These are phyloP conservation scores for Dioscorea dumetorum DNA, from an alignment of 106 monocot genomes.

Conservation along the genomic window DNA sequence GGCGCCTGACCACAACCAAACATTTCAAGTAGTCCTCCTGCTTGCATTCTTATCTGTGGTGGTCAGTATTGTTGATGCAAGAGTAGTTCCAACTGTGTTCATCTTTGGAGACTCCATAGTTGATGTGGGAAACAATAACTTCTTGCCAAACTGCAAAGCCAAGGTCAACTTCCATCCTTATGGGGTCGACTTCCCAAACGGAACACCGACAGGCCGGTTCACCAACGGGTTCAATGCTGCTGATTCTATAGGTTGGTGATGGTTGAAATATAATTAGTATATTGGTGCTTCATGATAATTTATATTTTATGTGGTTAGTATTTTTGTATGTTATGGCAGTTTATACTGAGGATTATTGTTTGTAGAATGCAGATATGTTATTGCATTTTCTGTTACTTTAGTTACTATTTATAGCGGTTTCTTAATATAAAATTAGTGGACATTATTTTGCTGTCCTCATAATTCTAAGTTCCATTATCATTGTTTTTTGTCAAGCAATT, in stretches of 20 bases:
- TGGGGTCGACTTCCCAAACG: not conserved
- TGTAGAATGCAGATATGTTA: too few relatives aligned
- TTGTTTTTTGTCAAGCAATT: not conserved
- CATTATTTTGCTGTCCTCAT: not conserved
- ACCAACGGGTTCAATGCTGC: constrained; percentile 2
- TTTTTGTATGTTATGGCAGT: too few relatives aligned
- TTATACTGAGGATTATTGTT: too few relatives aligned
- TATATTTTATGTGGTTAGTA: too few relatives aligned
- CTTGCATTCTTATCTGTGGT: too few relatives aligned
- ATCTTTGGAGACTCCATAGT: constrained; percentile 1
- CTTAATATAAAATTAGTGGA: not conserved
- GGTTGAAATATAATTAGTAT: not conserved
- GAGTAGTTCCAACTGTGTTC: too few relatives aligned
- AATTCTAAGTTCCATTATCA: not conserved
- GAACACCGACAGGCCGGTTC: not conserved
- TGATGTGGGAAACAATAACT: constrained; percentile 7
- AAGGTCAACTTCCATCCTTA: constrained; percentile 6
- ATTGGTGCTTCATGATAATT: too few relatives aligned
- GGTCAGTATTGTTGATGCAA: too few relatives aligned
- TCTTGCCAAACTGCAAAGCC: not conserved
- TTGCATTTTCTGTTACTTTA: too few relatives aligned
- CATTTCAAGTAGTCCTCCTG: too few relatives aligned
- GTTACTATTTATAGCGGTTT: not conserved
- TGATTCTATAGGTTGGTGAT: constrained; percentile 1
- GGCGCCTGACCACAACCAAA: too few relatives aligned